Conservation (phyloP, 1,284 basidiomycete genomes). For the Earliella scabrosa region DNA sequence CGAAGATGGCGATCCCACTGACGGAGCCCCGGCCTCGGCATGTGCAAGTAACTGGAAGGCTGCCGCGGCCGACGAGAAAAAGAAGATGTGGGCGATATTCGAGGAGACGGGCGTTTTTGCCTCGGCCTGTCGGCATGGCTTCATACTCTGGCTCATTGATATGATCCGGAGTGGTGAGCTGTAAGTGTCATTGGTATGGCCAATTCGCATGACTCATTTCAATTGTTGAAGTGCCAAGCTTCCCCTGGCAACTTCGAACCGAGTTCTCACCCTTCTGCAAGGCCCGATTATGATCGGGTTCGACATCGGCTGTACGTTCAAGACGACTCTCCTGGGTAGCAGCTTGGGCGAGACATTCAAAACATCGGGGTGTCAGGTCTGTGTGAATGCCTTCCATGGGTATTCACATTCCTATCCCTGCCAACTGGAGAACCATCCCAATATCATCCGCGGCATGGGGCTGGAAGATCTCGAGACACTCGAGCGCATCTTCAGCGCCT, state of each 20-base stretch:
- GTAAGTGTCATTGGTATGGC: too few relatives aligned
- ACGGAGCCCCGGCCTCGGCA: slow-evolving; percentile 3
- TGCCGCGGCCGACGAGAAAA: slow-evolving; percentile 35
- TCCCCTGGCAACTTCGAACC: slow-evolving; percentile 32
- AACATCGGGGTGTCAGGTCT: slow-evolving; percentile 13
- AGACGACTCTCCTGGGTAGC: slow-evolving; percentile 30
- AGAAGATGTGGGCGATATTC: slow-evolving; percentile 37
- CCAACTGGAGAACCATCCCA: slow-evolving; percentile 34
- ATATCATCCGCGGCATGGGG: slow-evolving; percentile 29
- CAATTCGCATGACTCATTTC: too few relatives aligned
- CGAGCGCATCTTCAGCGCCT: slow-evolving; percentile 35
- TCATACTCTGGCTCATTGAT: slow-evolving; percentile 30
- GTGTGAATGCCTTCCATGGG: slow-evolving; percentile 37
- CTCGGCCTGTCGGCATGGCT: slow-evolving; percentile 34
- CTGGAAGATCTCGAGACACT: slow-evolving; percentile 37
- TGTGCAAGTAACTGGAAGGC: slow-evolving; percentile 40
- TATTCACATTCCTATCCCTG: slow-evolving; percentile 36
- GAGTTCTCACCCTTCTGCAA: slow-evolving; percentile 27
- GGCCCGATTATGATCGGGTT: slow-evolving; percentile 18
- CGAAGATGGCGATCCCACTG: slow-evolving; percentile 27
- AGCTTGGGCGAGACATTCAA: slow-evolving; percentile 29
- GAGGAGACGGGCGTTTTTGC: slow-evolving; percentile 39
- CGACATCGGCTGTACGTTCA: slow-evolving; percentile 41
- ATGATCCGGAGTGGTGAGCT: slow-evolving; percentile 38
- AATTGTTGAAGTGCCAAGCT: slow-evolving; percentile 39